These are phyloP conservation scores for Colletotrichum truncatum DNA, from an alignment of 2,329 filamentous ascomycete genomes.

Conservation along the genomic window DNA sequence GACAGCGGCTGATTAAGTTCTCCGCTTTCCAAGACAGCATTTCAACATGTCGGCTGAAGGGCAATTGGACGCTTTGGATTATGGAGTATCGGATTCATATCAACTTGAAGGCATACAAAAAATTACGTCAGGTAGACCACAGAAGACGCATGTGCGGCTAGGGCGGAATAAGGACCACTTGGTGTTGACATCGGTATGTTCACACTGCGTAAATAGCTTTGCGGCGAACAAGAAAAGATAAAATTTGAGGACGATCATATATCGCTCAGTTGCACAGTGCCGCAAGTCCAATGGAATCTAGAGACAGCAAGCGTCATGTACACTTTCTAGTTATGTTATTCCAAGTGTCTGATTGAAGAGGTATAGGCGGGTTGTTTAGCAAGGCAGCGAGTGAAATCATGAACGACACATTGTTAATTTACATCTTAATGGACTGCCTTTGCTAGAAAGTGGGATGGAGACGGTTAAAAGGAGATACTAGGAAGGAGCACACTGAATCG, in stretches of 20 bases:
- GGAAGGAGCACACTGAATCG: neutral
- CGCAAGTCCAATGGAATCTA: no score
- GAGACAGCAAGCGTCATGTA: no score
- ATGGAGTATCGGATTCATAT: constrained; percentile 22
- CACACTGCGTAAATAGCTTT: neutral
- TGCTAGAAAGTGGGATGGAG: neutral
- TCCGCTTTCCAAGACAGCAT: constrained; percentile 9
- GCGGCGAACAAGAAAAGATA: no score
- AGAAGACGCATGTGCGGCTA: neutral
- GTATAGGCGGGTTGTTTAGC: no score
- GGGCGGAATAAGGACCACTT: neutral
- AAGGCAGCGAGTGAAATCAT: neutral
- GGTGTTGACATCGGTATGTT: neutral
- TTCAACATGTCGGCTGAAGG: constrained; percentile 23
- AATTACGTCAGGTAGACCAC: neutral
- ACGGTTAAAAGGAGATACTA: neutral
- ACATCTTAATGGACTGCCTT: no score
- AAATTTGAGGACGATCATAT: neutral
- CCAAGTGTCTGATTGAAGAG: no score
- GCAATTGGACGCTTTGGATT: constrained; percentile 1
- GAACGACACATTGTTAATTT: no score
- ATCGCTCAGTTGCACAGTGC: no score
- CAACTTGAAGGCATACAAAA: constrained; percentile 22
- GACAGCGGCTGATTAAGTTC: neutral
- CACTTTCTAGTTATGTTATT: no score